Evolutionary conservation across 768 basidiomycete species (phyloP), one percentile per base, ranked within the genome.

Genomic region (Psilocybe cubensis): DNA sequence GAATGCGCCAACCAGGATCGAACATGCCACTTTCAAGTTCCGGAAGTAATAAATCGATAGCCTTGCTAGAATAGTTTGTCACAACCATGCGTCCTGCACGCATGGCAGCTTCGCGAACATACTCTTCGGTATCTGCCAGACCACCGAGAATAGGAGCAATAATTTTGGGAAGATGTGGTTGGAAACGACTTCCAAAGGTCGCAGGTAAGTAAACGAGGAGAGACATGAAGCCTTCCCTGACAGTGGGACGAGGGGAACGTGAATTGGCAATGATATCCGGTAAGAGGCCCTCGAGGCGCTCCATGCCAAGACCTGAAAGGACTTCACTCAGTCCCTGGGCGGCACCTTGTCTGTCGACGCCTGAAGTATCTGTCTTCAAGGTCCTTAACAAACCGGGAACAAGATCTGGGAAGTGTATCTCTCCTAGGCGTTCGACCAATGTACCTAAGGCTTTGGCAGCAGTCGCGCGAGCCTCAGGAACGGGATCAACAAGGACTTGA

Each of bases 191-290:
- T 6, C 97, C 97, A 67, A 99, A 98, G 1, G 96, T 98, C 1
- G 95, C 89, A 1, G 97, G 96, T 2, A 98, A 76, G 76, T 89
- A 98, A 17, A 98, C 94, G 31, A 99, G 85, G 11, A 98, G 79
- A 0, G 96, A 97, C 89, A 99, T 98, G 80, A 98, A 98, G 9
- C 97, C 97, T 79, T 98, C 97, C 31, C 95, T 85, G 40, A 98
- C 91, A 24, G 94, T 96, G 23, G 95, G 83, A 9, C 93, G 80
- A 1, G 94, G 90, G 45, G 93, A 96, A 63, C 91, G 87, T 2
- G 95, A 92, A 69, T 94, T 98, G 25, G 83, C 84, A 60, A 99
- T 88, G 67, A 99, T 94, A 63, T 96, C 94, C 0, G 97, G 97
- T 2, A 98, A 81, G 1, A 99, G 80, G 5, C 92, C 90, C 68